phyloP scores from a whole-genome alignment of 495 filamentous ascomycete species.

The Paragyromitra xinjiangensis region DNA sequence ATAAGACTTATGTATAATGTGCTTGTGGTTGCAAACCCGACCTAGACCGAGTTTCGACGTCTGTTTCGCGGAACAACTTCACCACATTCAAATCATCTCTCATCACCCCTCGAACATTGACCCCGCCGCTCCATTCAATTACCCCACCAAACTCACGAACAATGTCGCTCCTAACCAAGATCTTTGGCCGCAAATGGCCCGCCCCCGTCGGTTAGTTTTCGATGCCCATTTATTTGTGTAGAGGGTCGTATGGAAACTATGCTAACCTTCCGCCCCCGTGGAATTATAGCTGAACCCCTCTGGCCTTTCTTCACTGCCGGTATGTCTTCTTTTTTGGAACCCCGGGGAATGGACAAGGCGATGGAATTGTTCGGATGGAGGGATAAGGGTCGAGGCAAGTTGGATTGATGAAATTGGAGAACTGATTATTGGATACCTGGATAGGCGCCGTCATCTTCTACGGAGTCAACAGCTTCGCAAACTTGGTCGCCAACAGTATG shows the following conservation, averaged over 20 bases:
- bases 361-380: conserved; percentile 4
- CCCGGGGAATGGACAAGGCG: background rate
- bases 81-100: conserved; percentile 26
- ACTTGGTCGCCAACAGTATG: conserved; percentile 76
- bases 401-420: conserved; percentile 32
- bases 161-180: conserved; percentile 52
- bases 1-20: conserved; percentile 32
- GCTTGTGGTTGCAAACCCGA: conserved; percentile 16
- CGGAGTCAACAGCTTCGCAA: conserved; percentile 82
- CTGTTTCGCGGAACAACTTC: conserved; percentile 45
- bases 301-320: conserved; percentile 92
- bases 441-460: conserved; percentile 83
- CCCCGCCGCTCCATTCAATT: conserved; percentile 41
- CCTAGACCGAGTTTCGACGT: conserved; percentile 41
- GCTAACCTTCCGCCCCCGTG: conserved; percentile 26
- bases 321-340: conserved; percentile 64
- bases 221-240: conserved; percentile 42
- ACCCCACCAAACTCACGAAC: conserved; percentile 52
- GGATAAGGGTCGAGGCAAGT: conserved; percentile 32
- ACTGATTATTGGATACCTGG: conserved; percentile 40
- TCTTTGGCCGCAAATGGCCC: conserved; percentile 85
- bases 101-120: conserved; percentile 48
- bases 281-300: conserved; percentile 77
- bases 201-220: conserved; percentile 78
- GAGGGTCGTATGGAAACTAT: background rate